These are phyloP conservation scores for Saturnispora ahearnii DNA, from an alignment of 805 yeast genomes.

Conservation along the genomic window DNA sequence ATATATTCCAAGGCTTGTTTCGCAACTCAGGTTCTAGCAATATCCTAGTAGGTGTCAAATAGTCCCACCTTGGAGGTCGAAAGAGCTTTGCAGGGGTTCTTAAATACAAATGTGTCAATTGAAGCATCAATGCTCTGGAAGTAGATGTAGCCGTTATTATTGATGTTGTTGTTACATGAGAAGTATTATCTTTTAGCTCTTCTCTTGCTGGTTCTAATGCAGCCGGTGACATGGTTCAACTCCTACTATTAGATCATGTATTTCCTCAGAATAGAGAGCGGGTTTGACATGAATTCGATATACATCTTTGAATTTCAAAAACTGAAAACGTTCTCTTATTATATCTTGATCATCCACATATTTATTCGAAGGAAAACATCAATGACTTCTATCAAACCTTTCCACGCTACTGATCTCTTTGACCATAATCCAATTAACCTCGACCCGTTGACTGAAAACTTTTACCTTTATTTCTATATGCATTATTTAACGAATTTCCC, in stretches of 20 bases:
- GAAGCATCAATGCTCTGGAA: constrained; percentile 62
- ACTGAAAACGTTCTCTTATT: not conserved
- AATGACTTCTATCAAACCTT: constrained; percentile 87
- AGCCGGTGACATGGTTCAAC: not conserved
- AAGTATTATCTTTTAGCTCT: not conserved
- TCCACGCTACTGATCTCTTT: constrained; percentile 78
- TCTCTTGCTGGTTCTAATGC: not conserved
- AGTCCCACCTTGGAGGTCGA: constrained; percentile 85
- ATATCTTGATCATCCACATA: not conserved
- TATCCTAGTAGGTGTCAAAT: constrained; percentile 58
- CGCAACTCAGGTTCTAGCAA: constrained; percentile 37
- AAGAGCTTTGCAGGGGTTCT: constrained; percentile 80
- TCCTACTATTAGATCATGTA: not conserved
- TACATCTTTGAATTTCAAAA: not conserved
- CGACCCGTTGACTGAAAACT: constrained; percentile 89
- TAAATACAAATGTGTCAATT: constrained; percentile 66
- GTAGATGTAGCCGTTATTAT: constrained; percentile 7
- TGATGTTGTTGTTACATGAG: constrained; percentile 1
- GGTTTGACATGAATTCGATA: not conserved
- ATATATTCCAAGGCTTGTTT: constrained; percentile 41
- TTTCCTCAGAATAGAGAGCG: not conserved
- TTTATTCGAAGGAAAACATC: not conserved
- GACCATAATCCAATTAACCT: constrained; percentile 66
- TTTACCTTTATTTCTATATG: constrained; percentile 71
- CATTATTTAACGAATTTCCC: constrained; percentile 87